Conservation (phyloP, 2,329 filamentous ascomycete species). For the Teratosphaeria viscida region DNA sequence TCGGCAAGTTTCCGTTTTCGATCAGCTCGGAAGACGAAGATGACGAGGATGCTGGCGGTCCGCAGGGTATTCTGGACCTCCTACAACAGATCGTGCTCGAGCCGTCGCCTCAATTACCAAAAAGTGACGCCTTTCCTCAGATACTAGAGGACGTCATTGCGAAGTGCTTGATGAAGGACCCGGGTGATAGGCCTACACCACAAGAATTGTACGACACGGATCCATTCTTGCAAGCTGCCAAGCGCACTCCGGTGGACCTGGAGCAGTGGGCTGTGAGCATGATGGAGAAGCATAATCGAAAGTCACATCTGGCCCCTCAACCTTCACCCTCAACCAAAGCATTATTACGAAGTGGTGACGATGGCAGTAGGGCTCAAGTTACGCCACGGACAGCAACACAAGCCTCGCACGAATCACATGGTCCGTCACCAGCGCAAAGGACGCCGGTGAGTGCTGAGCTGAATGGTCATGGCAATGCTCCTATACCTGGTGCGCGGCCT, state of each 20-base stretch:
- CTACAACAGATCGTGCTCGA: slow-evolving; percentile 97
- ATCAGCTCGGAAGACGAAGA: slow-evolving; percentile 74
- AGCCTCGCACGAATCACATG: background rate
- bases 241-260: slow-evolving; percentile 88
- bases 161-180: slow-evolving; percentile 84
- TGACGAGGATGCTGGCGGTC: slow-evolving; percentile 54
- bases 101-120: slow-evolving; percentile 81
- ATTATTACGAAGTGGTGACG: slow-evolving; percentile 47
- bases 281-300: slow-evolving; percentile 91
- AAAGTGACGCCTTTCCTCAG: slow-evolving; percentile 91
- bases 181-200: slow-evolving; percentile 80
- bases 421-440: background rate
- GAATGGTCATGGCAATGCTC: slow-evolving; percentile 7
- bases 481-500: slow-evolving; percentile 23
- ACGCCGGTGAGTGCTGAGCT: background rate
- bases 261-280: slow-evolving; percentile 87
- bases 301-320: slow-evolving; percentile 79
- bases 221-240: slow-evolving; percentile 89
- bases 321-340: slow-evolving; percentile 69
- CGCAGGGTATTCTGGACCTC: slow-evolving; percentile 89
- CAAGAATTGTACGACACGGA: slow-evolving; percentile 89
- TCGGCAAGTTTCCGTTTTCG: slow-evolving; percentile 92
- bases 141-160: slow-evolving; percentile 96
- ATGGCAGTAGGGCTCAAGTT: slow-evolving; percentile 2
- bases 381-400: slow-evolving; percentile 10